Evolutionary conservation across 2,329 filamentous ascomycete genomes (phyloP).

Genomic region (Alternaria dauci): DNA sequence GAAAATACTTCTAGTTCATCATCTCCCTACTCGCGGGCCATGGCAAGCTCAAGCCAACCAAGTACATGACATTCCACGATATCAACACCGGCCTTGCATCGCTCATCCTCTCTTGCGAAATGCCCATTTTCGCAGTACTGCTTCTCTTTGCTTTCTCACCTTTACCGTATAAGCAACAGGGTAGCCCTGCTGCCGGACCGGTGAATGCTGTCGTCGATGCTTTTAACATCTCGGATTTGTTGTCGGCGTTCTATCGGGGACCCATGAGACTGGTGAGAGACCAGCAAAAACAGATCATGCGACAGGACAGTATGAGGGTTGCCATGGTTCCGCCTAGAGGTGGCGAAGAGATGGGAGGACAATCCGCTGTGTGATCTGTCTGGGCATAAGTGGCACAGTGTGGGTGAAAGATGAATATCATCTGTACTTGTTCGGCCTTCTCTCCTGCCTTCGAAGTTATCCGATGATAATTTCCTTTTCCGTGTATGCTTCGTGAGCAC

Average conservation of each 20-base stretch:
- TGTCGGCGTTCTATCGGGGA: conserved; percentile 38
- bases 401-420: neutral
- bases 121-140: conserved; percentile 43
- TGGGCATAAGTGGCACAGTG: neutral
- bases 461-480: neutral
- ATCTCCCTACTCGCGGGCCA: conserved; percentile 41
- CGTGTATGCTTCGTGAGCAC: neutral
- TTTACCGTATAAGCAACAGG: conserved; percentile 28
- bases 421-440: too few species aligned
- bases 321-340: neutral
- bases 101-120: conserved; percentile 43
- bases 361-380: neutral
- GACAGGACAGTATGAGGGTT: conserved; percentile 29
- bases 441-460: neutral
- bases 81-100: conserved; percentile 36
- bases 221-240: conserved; percentile 39
- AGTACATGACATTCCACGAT: conserved; percentile 44
- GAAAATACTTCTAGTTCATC: conserved; percentile 27
- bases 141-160: conserved; percentile 39
- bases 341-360: neutral
- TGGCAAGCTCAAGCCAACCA: conserved; percentile 30
- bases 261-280: conserved; percentile 44
- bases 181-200: conserved; percentile 26
- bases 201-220: conserved; percentile 36
- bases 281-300: conserved; percentile 36